These are phyloP conservation scores for Penicillium italicum DNA, from an alignment of 2,329 filamentous ascomycete species.

Conservation along the genomic window DNA sequence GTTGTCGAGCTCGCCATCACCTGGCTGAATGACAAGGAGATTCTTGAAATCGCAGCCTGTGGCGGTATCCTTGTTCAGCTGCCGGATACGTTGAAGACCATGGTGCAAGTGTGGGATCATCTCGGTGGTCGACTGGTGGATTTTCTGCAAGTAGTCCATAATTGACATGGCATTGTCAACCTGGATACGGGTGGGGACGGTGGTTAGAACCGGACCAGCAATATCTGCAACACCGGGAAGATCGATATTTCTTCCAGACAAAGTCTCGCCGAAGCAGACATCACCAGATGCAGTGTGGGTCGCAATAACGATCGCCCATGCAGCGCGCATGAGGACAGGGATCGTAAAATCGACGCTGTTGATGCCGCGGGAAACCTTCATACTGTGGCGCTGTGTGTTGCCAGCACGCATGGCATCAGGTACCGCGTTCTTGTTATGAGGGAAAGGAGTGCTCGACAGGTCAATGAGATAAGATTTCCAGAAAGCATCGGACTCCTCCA, in stretches of 20 bases:
- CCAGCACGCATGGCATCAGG: constrained; percentile 22
- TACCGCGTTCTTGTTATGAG: constrained; percentile 22
- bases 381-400: constrained; percentile 24
- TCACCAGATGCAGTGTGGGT: constrained; percentile 48
- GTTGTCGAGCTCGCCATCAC: constrained; percentile 22
- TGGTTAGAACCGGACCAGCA: constrained; percentile 43
- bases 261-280: constrained; percentile 54
- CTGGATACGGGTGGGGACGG: constrained; percentile 39
- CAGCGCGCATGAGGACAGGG: constrained; percentile 51
- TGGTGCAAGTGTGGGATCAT: constrained; percentile 64
- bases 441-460: constrained; percentile 30
- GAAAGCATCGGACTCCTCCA: constrained; percentile 30
- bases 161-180: constrained; percentile 38
- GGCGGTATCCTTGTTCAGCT: constrained; percentile 49
- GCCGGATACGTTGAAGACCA: constrained; percentile 53
- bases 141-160: constrained; percentile 51
- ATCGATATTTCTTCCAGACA: constrained; percentile 53
- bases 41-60: constrained; percentile 49
- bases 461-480: constrained; percentile 32
- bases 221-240: constrained; percentile 49
- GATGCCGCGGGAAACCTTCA: constrained; percentile 20
- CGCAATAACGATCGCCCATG: constrained; percentile 52
- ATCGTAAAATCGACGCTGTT: constrained; percentile 38
- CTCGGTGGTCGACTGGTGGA: constrained; percentile 55
- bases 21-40: constrained; percentile 43